Evolutionary conservation across 2,329 filamentous ascomycete genomes (phyloP), one percentile per base, ranked within the genome.

Genomic region (Aspergillus sp.): DNA sequence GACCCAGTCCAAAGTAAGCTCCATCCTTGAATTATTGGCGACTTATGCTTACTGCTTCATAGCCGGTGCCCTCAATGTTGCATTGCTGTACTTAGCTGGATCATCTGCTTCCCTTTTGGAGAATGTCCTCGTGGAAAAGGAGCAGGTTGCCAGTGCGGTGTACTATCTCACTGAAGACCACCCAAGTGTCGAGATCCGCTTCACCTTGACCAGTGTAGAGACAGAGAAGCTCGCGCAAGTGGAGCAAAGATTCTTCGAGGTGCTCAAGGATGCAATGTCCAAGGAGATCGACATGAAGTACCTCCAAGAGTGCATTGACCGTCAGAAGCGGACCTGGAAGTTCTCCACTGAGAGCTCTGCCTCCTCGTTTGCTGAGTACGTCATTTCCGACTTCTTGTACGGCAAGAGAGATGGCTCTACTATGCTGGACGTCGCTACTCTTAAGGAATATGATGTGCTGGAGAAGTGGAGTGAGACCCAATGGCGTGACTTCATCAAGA

Each of bases 21-120:
- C 7, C 9, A 1, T 6, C 35, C 11, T 26, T 13, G 10, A 11
- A 19, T 5, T 10, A 4, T 31, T 33, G 13, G 8, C 37, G n/a
- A 7, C 11, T 32, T 13, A 19, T 19, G 13, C 19, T 27, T 32
- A 59, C 45, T n/a, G 12, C 31, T 37, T 37, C 31, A 43, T 43
- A 59, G 74, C 80, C 8, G 84, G 83, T 10, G 93, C 90, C 1
- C 70, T 96, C 4, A 86, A 87, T 50, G 81, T 95, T 40, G 70
- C 94, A 2, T 76, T 95, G 33, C 83, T 85, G 2, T 98, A 97
- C 59, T 80, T 98, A 12, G 89, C 88, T 50, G 93, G 90, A 5
- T 97, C 93, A 0, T 95, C 94, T 1, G 89, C 95, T 3, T 91
- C 91, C 0, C 76, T 98, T 1, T 73, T 98, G 5, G 91, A 97